Evolutionary conservation across 768 basidiomycete species (phyloP).

Genomic region (Suillus americanus): DNA sequence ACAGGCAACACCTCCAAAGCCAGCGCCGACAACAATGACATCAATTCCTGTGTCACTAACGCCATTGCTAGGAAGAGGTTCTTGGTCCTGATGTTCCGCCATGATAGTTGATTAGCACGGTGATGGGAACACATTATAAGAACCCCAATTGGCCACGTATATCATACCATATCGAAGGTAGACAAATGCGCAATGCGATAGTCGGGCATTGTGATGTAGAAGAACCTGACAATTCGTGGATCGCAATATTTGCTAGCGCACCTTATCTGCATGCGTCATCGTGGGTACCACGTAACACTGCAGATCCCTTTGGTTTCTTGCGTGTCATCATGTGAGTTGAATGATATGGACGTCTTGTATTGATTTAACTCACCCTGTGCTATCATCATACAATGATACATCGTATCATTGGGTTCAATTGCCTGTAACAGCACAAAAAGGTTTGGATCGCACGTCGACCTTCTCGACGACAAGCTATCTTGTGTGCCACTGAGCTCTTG

Average conservation of each 20-base stretch:
- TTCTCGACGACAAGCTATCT: not conserved
- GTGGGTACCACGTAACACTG: not conserved
- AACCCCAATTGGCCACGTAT: not conserved
- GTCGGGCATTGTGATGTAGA: not conserved
- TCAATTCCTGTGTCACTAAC: conserved; percentile 12
- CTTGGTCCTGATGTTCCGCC: not conserved
- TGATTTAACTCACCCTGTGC: too few relatives aligned
- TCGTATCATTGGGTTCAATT: too few relatives aligned
- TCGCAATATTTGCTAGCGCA: not conserved
- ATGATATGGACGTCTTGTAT: not conserved
- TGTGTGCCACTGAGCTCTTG: not conserved
- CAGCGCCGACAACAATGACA: conserved; percentile 24
- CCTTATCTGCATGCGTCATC: not conserved
- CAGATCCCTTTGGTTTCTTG: not conserved
- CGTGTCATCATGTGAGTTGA: not conserved
- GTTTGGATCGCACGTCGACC: not conserved
- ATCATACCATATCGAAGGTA: not conserved
- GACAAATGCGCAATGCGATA: not conserved
- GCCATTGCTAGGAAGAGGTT: not conserved
- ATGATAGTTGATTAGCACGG: not conserved
- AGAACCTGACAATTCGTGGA: not conserved
- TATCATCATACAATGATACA: too few relatives aligned
- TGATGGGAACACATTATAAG: not conserved
- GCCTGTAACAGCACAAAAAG: not conserved
- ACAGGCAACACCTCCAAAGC: conserved; percentile 28